Evolutionary conservation across 345 rosid species (phyloP).

Genomic region (Linum usitatissimum): DNA sequence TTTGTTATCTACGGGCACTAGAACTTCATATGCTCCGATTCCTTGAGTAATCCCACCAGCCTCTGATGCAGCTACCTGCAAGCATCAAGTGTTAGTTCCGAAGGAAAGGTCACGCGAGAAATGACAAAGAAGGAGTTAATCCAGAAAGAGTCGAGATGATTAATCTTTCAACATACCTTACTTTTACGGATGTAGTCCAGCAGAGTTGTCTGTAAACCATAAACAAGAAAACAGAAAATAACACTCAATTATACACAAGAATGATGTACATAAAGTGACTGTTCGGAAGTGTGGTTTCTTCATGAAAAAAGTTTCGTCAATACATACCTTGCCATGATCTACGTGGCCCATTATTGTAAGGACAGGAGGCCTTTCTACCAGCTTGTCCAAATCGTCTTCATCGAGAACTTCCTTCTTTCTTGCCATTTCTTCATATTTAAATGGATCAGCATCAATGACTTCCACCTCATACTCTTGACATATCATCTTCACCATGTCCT

Average conservation of each 20-base stretch:
- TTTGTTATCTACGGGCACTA: conserved; percentile 74
- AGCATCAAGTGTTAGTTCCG: conserved; percentile 19
- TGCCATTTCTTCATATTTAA: conserved; percentile 82
- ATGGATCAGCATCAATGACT: conserved; percentile 65
- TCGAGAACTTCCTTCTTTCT: conserved; percentile 71
- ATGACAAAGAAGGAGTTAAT: background rate
- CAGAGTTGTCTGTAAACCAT: conserved; percentile 74
- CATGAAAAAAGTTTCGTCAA: background rate
- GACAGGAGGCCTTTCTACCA: conserved; percentile 90
- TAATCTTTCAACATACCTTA: conserved; percentile 53
- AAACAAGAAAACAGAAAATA: conserved; percentile 24
- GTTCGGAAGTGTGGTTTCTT: background rate
- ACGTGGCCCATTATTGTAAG: conserved; percentile 99
- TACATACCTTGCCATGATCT: conserved; percentile 88
- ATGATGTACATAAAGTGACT: background rate
- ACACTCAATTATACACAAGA: background rate
- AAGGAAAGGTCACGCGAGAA: conserved; percentile 6
- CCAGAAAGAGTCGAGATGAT: conserved; percentile 1
- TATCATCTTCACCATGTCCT: conserved; percentile 91
- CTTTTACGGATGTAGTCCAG: conserved; percentile 85
- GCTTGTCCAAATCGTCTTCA: conserved; percentile 81
- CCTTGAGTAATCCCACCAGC: conserved; percentile 99
- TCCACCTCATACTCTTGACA: conserved; percentile 82
- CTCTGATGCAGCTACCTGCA: conserved; percentile 90
- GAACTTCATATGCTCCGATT: conserved; percentile 85